phyloP scores from a whole-genome alignment of 2,329 filamentous ascomycete species.

The Penicillium sp. region DNA sequence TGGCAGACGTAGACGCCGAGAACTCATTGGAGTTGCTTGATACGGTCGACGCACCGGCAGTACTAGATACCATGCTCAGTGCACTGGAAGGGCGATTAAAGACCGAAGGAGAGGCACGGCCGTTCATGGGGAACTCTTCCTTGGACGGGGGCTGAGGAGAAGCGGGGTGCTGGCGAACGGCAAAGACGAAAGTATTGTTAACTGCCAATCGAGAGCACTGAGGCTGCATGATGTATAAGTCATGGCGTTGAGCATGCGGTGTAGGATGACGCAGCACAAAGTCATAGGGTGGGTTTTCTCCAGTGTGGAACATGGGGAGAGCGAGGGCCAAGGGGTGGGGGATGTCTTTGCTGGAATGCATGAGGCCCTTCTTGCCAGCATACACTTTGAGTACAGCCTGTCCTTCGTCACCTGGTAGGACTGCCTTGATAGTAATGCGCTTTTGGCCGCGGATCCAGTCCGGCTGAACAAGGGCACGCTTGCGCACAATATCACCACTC shows the following conservation, averaged over 20 bases:
- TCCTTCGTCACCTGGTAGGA: constrained; percentile 88
- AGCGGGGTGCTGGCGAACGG: constrained; percentile 87
- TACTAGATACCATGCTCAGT: constrained; percentile 61
- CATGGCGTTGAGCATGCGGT: constrained; percentile 93
- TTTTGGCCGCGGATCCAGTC: constrained; percentile 89
- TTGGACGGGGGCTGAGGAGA: constrained; percentile 47
- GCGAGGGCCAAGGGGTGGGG: constrained; percentile 87
- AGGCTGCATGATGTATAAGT: constrained; percentile 94
- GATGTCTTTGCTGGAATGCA: constrained; percentile 97
- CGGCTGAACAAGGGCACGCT: constrained; percentile 83
- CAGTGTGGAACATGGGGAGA: constrained; percentile 84
- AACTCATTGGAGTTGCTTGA: constrained; percentile 45
- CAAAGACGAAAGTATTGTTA: constrained; percentile 98
- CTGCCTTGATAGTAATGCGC: constrained; percentile 87
- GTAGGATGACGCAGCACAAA: constrained; percentile 93
- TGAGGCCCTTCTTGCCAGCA: constrained; percentile 88
- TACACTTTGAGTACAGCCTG: constrained; percentile 87
- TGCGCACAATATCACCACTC: constrained; percentile 80
- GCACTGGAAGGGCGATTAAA: constrained; percentile 57
- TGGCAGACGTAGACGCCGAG: constrained; percentile 50
- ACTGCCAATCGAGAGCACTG: constrained; percentile 85
- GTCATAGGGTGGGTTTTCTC: constrained; percentile 90
- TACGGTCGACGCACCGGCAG: constrained; percentile 52
- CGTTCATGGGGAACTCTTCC: constrained; percentile 35
- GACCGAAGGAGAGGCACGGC: constrained; percentile 52